A percentile compares a stretch with the other conserved stretches of the same genome.
Evolutionary conservation across 805 yeast genomes (phyloP).

Genomic region (Kuraishia capsulata): DNA sequence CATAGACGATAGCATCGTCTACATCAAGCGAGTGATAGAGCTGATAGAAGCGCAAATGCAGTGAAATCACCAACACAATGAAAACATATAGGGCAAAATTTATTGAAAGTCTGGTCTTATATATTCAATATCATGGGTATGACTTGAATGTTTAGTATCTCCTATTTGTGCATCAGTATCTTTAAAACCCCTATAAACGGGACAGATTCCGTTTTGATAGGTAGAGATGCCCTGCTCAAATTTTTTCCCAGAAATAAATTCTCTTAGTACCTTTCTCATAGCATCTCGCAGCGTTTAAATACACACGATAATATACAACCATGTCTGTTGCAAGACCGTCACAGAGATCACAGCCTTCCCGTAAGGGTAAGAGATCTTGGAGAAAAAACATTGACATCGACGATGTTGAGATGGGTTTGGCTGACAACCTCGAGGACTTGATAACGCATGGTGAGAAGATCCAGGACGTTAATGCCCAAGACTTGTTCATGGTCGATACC

Average conservation of each 20-base stretch:
- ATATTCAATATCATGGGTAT: too few relatives aligned
- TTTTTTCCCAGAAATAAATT: background rate
- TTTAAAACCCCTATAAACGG: background rate
- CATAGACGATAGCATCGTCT: conserved; percentile 21
- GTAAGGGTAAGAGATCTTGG: conserved; percentile 93
- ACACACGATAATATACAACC: too few relatives aligned
- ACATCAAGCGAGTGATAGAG: conserved; percentile 18
- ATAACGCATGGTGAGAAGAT: conserved; percentile 34
- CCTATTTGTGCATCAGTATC: too few relatives aligned
- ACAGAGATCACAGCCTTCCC: conserved; percentile 60
- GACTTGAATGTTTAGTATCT: too few relatives aligned
- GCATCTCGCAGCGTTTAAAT: background rate
- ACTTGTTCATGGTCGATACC: conserved; percentile 58
- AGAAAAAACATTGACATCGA: conserved; percentile 83
- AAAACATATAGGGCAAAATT: too few relatives aligned
- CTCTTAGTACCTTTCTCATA: background rate
- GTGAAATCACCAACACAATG: too few relatives aligned
- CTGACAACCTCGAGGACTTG: conserved; percentile 55
- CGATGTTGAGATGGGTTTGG: conserved; percentile 67
- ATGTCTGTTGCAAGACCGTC: conserved; percentile 32
- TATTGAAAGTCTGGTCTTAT: too few relatives aligned
- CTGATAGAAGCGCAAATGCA: conserved; percentile 16
- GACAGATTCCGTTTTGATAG: background rate
- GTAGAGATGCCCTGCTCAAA: background rate
- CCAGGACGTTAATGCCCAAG: conserved; percentile 32